These are phyloP conservation scores for Pseudognaphalium luteoalbum DNA, from an alignment of 129 eudicot species.

Conservation along the genomic window DNA sequence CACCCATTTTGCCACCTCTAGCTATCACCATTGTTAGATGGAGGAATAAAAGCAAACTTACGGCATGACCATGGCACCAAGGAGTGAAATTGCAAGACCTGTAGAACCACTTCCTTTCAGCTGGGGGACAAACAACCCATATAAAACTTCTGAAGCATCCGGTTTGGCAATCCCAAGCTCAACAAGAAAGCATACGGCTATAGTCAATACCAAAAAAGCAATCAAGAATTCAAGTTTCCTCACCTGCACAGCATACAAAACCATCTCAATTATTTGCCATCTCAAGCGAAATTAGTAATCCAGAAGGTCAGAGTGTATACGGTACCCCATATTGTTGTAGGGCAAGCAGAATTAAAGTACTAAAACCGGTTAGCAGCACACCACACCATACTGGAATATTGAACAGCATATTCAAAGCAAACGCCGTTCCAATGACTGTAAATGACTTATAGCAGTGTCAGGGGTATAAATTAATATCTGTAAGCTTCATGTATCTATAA, in stretches of 20 bases:
- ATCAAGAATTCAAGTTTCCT: constrained; percentile 94
- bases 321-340: constrained; percentile 96
- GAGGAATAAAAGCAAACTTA: constrained; percentile 38
- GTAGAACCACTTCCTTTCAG: constrained; percentile 86
- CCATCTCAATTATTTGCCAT: constrained; percentile 7
- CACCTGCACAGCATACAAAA: constrained; percentile 55
- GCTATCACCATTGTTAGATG: constrained; percentile 7
- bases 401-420: constrained; percentile 96
- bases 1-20: background rate
- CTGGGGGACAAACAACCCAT: constrained; percentile 93
- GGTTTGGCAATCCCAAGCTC: constrained; percentile 95
- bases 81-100: constrained; percentile 89
- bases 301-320: constrained; percentile 7
- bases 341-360: constrained; percentile 82
- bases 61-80: constrained; percentile 99
- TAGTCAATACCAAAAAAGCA: constrained; percentile 77
- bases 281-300: background rate
- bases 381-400: constrained; percentile 89
- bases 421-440: constrained; percentile 94
- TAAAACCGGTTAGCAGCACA: constrained; percentile 89
- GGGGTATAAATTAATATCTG: background rate
- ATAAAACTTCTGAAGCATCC: constrained; percentile 68
- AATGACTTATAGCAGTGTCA: background rate
- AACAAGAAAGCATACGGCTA: constrained; percentile 82
- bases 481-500: background rate